Base-by-base conservation (phyloP, 2,329 filamentous ascomycete species). In the Blastomyces emzantsi region DNA sequence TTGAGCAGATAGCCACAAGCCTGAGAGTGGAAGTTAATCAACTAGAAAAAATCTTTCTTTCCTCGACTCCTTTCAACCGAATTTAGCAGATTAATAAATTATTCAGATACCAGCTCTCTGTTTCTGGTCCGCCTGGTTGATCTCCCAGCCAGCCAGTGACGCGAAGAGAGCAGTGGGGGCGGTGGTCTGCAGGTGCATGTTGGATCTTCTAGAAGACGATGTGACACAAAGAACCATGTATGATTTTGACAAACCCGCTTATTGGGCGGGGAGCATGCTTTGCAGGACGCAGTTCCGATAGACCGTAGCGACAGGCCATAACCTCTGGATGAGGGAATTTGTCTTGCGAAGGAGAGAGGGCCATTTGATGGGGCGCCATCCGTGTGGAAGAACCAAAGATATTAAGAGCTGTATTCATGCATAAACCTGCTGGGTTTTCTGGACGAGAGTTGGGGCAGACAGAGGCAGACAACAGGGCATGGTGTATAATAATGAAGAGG, bases 191-290 rank as follows among this genome's bases (percentile, higher is more conserved):
- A 33, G 2, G 1, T 1, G 41, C 39, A 39, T 45, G 22, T 59
- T 17, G 36, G 45, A 49, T n/a, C n/a, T 49, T 49, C 45, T 49
- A 59, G 57, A 59, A 45, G 25, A 33, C 39, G 57, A 60, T 30
- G 49, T 47, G 57, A 33, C 43, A 47, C 57, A 47, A 25, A 33
- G 57, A 47, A 15, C 39, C 57, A 33, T 47, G 57, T 6, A 60
- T 19, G 4, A 55, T 60, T 47, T 4, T n/a, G n/a, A 30, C 25
- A 9, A 22, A 11, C 22, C 36, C 6, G 36, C n/a, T 49, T 47
- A 60, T 60, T 60, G 57, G 57, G 22, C 28, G 17, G 57, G 43
- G 25, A 47, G n/a, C 22, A 6, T 33, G 6, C 30, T 33, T n/a
- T 49, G 41, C 28, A 33, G 25, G 25, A 45, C 19, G 25, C 22